Base-by-base conservation (phyloP, 805 yeast species). In the Tetrapisispora fleetii region DNA sequence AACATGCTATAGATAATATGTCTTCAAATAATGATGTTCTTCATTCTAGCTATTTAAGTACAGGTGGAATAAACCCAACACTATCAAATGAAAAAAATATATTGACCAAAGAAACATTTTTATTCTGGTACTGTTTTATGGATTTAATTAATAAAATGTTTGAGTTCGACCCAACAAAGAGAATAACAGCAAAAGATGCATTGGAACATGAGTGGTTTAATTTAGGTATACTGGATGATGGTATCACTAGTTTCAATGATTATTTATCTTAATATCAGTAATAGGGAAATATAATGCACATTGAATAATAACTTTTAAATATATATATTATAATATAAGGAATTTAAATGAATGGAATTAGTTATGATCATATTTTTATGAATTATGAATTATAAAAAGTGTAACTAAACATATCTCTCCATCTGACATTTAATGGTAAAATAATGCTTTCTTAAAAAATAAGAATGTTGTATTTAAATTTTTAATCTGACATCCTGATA, bases 151-250 rank as follows among this genome's bases (percentile, higher is more conserved):
- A 74, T 51, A 75, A 74, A 55, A 72, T 86, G 58, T 77, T 87
- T 52, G 80, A 76, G 28, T 82, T 81, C 57, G 87, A 86, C 59
- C 95, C 95, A 1, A 62, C 72, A 2, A 73, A 80, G 58, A 71
- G 95, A 54, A 79, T 85, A 47, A 78, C 86, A 1, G 95, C 91
- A 4, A 76, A 74, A 50, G 83, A 83, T 53, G 93, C 95, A 0
- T 71, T 87, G 54, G 73, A 75, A 50, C 95, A 87, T 64, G 88
- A 86, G 43, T 93, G 96, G 85, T 81, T 95, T 63, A 72, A 74
- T 53, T 71, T 74, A 50, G 83, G 83, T 27, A 73, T 79, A 44
- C 64, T 72, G 54, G 84, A 78, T 63, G 82, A 77, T 51, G 83
- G 80, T 33, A 64, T 62, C 30, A 51, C 65, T 44, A 56, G 58